Base-by-base conservation (phyloP, 2,329 filamentous ascomycete species). In the Aciculosporium take region DNA sequence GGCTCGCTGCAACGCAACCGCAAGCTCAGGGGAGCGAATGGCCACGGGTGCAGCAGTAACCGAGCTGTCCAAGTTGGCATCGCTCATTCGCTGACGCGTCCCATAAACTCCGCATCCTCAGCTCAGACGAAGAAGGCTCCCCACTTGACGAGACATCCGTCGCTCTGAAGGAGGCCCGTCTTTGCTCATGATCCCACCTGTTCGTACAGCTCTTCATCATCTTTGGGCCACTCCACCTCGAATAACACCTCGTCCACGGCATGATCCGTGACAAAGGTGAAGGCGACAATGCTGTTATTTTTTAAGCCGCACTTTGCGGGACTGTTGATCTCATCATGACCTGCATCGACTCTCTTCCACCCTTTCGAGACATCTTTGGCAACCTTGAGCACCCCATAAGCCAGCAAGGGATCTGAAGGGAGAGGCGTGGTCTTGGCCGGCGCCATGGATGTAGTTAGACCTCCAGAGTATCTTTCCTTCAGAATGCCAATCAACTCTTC, bases 401-500 rank as follows among this genome's bases (percentile, higher is more conserved):
- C 63, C 27, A 76, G 54, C 4, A 51, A 62, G 27, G 66, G 59
- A 37, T 62, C 55, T 1, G 52, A 46, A 0, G 69, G 67, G 2
- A 74, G 48, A 1, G 57, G 38, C 0, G 61, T 67, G 8, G 53
- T 59, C 31, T 60, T 55, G 6, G 54, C 49, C 9, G 58, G 51
- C 0, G 37, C 50, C 15, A 56, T 43, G 13, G 60, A 57, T 9
- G 58, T 58, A 1, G 59, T 62, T 5, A 80, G 62, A 1, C 76
- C 75, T 0, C 59, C 43, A 0, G 74, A 69, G 45, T 76, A 79
- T 23, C 73, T 63, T 34, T 78, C 74, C 23, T 55, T 64, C 5
- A 87, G 61, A 9, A 75, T 62, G 1, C 64, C 59, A 15, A 83
- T 60, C 2, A 88, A 70, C 17, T 76, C 68, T 15, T 65, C 51